Base-by-base conservation (phyloP, 352 stramenopile species). In the Thalassiosira oceanica region DNA sequence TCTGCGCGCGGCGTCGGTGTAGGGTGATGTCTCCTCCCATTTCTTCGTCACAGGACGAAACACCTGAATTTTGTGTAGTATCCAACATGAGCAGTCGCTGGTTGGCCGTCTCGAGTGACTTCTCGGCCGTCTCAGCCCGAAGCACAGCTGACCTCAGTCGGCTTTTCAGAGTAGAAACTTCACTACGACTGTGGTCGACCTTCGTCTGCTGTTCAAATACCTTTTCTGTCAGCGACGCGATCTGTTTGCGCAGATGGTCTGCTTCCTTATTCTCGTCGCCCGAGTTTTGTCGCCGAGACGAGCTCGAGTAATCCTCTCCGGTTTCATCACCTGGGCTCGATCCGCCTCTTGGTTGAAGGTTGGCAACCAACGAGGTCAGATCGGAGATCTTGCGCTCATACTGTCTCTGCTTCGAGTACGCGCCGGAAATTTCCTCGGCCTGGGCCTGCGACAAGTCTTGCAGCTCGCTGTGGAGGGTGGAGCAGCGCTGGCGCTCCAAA, bases 111-210 rank as follows among this genome's bases (percentile, higher is more conserved):
- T 74, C 61, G 6, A 77, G n/a, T 2, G 62, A 45, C 28, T 82
- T 78, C 62, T 89, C 81, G 15, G 83, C 77, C 23, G 60, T 48
- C 36, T 90, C 80, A 10, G 80, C 83, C 21, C 80, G 49, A 7
- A 70, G 29, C 21, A 56, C 67, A 10, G 83, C 77, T 31, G 80
- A 61, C 60, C 80, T 64, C 15, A 90, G 55, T 27, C 80, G 52
- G 46, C 67, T 84, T 45, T 85, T 84, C 21, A 90, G 49, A 10
- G 83, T 75, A 11, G 83, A 74, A 31, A 86, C 69, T 61, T 90
- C 83, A n/a, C 62, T 70, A 39, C 72, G 77, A 15, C 50, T 48
- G 20, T 53, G 45, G 62, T 91, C 65, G 29, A 81, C 57, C 23
- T 75, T 71, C 10, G 39, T 61, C 71, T 91, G 74, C 24, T 89